Percentiles rank a stretch among this genome's conserved stretches.
Evolutionary conservation across 257 asterid genomes (phyloP).

Genomic region (Solanum arcanum): DNA sequence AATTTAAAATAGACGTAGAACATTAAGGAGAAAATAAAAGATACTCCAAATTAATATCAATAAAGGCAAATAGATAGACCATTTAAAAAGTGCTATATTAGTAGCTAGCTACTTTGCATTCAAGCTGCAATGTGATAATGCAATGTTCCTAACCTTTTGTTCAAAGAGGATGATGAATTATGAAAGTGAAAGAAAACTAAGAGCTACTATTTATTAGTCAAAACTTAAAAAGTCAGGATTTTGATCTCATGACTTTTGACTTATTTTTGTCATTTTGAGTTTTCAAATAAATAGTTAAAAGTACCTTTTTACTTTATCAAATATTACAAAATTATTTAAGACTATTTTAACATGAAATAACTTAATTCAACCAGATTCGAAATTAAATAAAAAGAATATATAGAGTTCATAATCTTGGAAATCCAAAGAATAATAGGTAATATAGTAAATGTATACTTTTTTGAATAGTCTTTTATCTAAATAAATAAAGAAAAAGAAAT

Average conservation of each 20-base stretch:
- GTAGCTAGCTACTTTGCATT: background rate
- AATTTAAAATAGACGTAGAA: background rate
- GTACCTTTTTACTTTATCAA: background rate
- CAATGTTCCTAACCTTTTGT: background rate
- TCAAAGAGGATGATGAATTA: background rate
- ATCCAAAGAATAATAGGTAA: background rate
- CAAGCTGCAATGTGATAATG: background rate
- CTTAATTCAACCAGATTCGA: too few species aligned
- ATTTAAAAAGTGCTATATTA: background rate
- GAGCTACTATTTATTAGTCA: background rate
- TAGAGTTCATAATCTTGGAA: background rate
- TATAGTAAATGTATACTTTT: background rate
- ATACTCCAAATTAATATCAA: background rate
- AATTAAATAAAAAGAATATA: background rate
- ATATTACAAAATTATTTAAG: too few species aligned
- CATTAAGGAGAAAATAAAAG: background rate
- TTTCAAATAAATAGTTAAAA: too few species aligned
- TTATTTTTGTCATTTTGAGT: too few species aligned
- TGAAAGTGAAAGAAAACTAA: background rate
- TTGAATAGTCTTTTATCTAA: background rate
- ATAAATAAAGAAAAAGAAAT: background rate
- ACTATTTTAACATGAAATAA: too few species aligned
- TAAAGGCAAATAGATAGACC: background rate
- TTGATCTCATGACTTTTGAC: background rate
- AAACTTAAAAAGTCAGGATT: too few species aligned